These are phyloP conservation scores for Aulographum hederae DNA, from an alignment of 2,329 filamentous ascomycete species.

Conservation along the genomic window DNA sequence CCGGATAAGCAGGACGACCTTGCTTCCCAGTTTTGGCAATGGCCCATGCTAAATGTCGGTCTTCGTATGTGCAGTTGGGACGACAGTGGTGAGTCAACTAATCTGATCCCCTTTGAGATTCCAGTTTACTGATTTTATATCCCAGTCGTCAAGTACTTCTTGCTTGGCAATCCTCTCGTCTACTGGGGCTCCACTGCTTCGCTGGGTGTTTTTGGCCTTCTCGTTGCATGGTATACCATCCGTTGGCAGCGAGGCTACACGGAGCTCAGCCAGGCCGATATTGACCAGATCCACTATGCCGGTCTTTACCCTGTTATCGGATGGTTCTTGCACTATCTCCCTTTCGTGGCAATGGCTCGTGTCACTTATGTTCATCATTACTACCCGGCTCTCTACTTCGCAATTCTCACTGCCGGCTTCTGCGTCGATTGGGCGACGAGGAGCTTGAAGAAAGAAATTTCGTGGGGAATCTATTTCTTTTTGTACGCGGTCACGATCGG, in stretches of 20 bases:
- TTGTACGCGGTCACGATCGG: constrained; percentile 61
- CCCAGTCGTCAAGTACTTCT: constrained; percentile 78
- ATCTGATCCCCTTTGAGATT: background rate
- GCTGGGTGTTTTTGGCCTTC: constrained; percentile 51
- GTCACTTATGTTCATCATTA: constrained; percentile 99
- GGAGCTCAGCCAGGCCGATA: constrained; percentile 55
- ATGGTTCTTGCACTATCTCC: constrained; percentile 92
- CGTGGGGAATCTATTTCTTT: constrained; percentile 50
- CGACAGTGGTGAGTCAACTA: constrained; percentile 32
- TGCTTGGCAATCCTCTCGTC: constrained; percentile 86
- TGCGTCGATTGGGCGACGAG: constrained; percentile 67
- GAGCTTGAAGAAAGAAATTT: constrained; percentile 39
- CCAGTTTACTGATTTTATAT: constrained; percentile 7
- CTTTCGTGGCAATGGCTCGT: constrained; percentile 93
- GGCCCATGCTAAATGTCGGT: constrained; percentile 88
- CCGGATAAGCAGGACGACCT: constrained; percentile 98
- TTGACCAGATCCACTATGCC: constrained; percentile 89
- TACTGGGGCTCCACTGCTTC: constrained; percentile 87
- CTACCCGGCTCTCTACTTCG: constrained; percentile 95
- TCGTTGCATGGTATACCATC: constrained; percentile 70
- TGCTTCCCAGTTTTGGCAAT: constrained; percentile 95
- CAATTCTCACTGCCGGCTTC: constrained; percentile 80
- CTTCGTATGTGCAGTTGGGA: constrained; percentile 99
- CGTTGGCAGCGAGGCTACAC: constrained; percentile 91
- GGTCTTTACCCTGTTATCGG: constrained; percentile 81